Percentiles rank a stretch among this genome's conserved stretches.
These are phyloP conservation scores for Tetrahymena malaccensis DNA, from an alignment of 73 alveolate species.

Conservation along the genomic window DNA sequence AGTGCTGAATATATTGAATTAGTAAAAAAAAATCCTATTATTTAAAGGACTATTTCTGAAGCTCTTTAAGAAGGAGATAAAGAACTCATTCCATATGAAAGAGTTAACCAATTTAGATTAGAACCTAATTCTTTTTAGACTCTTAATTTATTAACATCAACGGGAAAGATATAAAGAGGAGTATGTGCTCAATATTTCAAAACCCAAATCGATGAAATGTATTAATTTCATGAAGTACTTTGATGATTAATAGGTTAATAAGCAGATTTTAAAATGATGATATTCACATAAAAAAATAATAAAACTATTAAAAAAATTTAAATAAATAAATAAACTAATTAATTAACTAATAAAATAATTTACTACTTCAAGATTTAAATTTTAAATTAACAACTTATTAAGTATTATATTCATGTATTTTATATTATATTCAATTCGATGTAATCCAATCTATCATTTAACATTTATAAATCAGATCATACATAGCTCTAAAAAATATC, in stretches of 20 bases:
- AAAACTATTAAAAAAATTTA: background rate
- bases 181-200: background rate
- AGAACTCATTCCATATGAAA: background rate
- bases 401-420: background rate
- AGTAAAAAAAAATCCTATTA: background rate
- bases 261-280: too few relatives aligned
- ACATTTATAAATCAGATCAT: too few relatives aligned
- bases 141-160: background rate
- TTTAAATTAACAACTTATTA: background rate
- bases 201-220: background rate
- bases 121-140: background rate
- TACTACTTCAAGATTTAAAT: background rate
- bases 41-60: background rate
- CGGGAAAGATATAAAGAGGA: background rate
- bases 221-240: background rate
- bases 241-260: background rate
- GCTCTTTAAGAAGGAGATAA: background rate
- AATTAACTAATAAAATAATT: background rate
- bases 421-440: background rate
- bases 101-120: background rate
- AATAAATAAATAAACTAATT: background rate
- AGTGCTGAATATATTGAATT: background rate
- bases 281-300: background rate
- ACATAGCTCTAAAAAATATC: too few relatives aligned
- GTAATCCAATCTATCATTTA: background rate